Conservation (phyloP, 2,329 filamentous ascomycete species). For the Mycosphaerella sp. region DNA sequence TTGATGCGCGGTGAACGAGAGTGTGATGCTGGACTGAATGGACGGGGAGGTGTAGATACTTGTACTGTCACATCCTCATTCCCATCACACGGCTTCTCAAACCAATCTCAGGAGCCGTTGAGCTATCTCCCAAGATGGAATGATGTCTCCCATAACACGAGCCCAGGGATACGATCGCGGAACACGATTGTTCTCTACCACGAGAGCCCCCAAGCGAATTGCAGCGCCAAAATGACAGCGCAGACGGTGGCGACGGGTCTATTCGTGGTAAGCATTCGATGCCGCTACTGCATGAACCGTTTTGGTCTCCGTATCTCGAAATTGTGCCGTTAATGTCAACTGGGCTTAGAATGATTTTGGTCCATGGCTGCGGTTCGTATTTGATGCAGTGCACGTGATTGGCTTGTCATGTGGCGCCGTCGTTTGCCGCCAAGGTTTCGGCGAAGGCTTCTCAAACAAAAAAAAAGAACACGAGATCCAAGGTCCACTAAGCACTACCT, state of each 20-base stretch:
- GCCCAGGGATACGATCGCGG: background rate
- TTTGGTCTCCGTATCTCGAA: background rate
- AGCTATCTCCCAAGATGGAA: background rate
- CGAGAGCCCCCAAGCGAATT: background rate
- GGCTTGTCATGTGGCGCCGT: background rate
- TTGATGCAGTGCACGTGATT: background rate
- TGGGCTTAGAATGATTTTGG: background rate
- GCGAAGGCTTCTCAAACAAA: background rate
- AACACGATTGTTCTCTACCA: no score
- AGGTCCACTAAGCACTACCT: no score
- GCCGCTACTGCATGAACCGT: constrained; percentile 1
- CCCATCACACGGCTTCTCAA: background rate
- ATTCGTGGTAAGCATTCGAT: background rate
- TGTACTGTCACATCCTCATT: background rate
- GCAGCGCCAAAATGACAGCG: background rate
- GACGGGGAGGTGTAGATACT: background rate
- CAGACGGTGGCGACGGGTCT: background rate
- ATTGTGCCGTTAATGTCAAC: background rate
- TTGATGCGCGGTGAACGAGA: background rate
- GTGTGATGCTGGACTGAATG: background rate
- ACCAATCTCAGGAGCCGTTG: background rate
- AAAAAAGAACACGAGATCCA: background rate
- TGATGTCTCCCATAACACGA: background rate
- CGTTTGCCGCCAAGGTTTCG: background rate
- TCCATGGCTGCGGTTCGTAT: background rate